Conservation (phyloP, 441 rosid species). For the Croton setiger region DNA sequence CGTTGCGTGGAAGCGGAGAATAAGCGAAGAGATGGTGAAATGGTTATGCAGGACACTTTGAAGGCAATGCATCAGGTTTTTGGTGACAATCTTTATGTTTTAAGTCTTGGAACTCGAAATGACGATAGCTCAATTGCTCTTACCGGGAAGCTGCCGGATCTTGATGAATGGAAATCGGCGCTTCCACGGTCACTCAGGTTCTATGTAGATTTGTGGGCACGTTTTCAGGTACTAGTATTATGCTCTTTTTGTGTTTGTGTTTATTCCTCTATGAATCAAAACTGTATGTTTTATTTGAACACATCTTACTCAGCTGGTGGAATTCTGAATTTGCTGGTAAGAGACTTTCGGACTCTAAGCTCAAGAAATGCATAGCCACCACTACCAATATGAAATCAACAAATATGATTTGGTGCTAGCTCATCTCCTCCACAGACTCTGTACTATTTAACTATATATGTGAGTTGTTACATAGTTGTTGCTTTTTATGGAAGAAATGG, state of each 20-base stretch:
- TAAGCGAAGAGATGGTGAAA: constrained; percentile 52
- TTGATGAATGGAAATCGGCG: constrained; percentile 51
- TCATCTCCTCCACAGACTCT: neutral
- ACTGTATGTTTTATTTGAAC: neutral
- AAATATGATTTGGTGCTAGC: neutral
- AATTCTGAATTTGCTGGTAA: neutral
- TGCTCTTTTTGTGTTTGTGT: constrained; percentile 26
- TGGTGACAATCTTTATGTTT: constrained; percentile 44
- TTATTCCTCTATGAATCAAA: constrained; percentile 19
- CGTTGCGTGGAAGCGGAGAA: constrained; percentile 83
- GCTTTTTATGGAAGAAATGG: neutral
- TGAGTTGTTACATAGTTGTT: neutral
- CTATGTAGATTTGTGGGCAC: constrained; percentile 72
- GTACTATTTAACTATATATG: neutral
- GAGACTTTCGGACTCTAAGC: neutral
- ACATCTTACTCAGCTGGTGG: neutral
- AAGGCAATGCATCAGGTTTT: constrained; percentile 62
- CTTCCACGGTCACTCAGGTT: constrained; percentile 46
- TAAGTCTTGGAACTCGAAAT: constrained; percentile 45
- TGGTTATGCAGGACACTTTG: constrained; percentile 68
- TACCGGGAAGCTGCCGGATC: constrained; percentile 61
- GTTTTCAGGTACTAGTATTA: neutral
- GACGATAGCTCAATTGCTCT: constrained; percentile 75
- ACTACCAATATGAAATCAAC: neutral
- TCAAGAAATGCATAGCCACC: constrained; percentile 9